phyloP scores from a whole-genome alignment of 345 rosid species.

The Citrus cavaleriei region DNA sequence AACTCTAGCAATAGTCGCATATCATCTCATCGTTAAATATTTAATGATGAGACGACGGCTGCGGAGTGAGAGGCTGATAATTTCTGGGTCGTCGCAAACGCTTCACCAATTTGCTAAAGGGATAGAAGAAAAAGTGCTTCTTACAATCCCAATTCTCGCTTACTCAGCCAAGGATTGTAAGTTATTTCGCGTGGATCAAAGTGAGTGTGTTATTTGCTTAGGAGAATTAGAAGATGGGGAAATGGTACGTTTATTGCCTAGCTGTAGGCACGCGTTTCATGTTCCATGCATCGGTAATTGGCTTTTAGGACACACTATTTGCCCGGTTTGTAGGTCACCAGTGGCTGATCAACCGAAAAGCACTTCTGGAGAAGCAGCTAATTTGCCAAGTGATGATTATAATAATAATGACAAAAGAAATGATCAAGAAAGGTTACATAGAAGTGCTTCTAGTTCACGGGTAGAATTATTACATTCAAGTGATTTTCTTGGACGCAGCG shows the following conservation, averaged over 20 bases:
- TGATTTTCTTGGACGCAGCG: slow-evolving; percentile 16
- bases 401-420: neutral
- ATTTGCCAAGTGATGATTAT: neutral
- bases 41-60: slow-evolving; percentile 12
- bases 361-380: neutral
- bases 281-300: slow-evolving; percentile 66
- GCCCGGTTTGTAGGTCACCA: slow-evolving; percentile 61
- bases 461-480: neutral
- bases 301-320: slow-evolving; percentile 54
- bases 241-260: slow-evolving; percentile 53
- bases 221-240: slow-evolving; percentile 51
- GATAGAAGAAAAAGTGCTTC: slow-evolving; percentile 31
- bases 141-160: slow-evolving; percentile 33
- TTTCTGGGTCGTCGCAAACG: neutral
- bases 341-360: neutral
- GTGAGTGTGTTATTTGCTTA: slow-evolving; percentile 51
- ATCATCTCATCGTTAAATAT: slow-evolving; percentile 33
- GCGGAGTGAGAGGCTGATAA: neutral
- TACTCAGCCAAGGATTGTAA: slow-evolving; percentile 12
- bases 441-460: neutral
- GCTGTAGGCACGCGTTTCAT: slow-evolving; percentile 70
- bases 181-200: slow-evolving; percentile 15
- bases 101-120: slow-evolving; percentile 14
- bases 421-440: neutral
- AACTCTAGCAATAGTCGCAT: slow-evolving; percentile 22